Base-by-base conservation (phyloP, 2,329 filamentous ascomycete species). In the Drechslerella dactyloides region DNA sequence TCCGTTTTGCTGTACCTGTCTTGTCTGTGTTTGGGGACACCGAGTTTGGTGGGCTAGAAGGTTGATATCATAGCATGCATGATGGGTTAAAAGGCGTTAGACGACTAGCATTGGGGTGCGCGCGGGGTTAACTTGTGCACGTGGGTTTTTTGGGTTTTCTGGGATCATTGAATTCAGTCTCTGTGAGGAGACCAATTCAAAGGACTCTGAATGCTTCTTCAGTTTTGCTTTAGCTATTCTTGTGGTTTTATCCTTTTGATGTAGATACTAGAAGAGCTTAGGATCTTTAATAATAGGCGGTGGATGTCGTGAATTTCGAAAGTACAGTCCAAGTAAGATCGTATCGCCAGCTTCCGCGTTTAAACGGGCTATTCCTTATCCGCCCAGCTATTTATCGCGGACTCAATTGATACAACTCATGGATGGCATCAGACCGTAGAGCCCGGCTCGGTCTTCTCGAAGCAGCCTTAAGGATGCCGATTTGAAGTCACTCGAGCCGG, bases 71-170 rank as follows among this genome's bases (percentile, higher is more conserved):
- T 17, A 42, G 37, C 37, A 42, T 42, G 37, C 11, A 42, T 42
- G 37, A n/a, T 4, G 37, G 37, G 11, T 42, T 42, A 42, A 4
- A 42, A 42, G 37, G 37, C 37, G 37, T 42, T 42, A 15, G 37
- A 42, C 37, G 37, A 42, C 13, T 42, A 42, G 37, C 37, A 42
- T 42, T 42, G 37, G 27, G 37, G 37, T 42, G 37, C 37, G 37
- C 37, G 37, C 37, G 37, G 37, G 37, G 37, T 42, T 15, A 42
- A 6, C 15, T 42, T 15, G 11, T 42, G 11, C 37, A 13, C n/a
- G 11, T 42, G 3, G 37, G 37, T 15, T 42, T 15, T 42, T 17
- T 42, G n/a, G 4, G 3, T 42, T 42, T 42, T 33, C 8, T 13
- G 37, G 37, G 5, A 42, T 5, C n/a, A 17, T 15, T 17, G n/a